Evolutionary conservation across 176 grass and related monocot species (phyloP).

Genomic region (Aegilops tauschii): DNA sequence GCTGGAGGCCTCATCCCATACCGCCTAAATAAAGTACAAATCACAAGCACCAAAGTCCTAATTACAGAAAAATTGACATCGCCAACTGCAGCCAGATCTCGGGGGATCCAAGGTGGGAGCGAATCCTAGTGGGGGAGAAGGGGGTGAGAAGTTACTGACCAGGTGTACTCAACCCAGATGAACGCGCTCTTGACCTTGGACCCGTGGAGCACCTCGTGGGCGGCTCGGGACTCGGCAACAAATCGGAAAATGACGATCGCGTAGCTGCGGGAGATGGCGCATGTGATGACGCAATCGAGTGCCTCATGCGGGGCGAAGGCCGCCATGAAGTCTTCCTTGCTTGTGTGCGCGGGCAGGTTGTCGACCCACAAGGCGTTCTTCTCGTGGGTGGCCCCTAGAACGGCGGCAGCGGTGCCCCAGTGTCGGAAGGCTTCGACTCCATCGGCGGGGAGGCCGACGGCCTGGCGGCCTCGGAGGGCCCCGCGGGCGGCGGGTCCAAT

Average conservation of each 20-base stretch:
- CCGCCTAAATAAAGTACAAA: background rate
- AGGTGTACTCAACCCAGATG: conserved; percentile 64
- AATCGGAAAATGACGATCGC: conserved; percentile 69
- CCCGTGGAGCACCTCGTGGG: conserved; percentile 51
- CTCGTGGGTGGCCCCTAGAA: background rate
- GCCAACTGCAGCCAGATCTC: too few species aligned
- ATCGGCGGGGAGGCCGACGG: too few species aligned
- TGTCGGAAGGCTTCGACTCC: background rate
- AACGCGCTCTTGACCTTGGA: conserved; percentile 41
- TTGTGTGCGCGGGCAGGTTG: conserved; percentile 43
- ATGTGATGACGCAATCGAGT: conserved; percentile 67
- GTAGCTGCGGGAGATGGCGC: conserved; percentile 53
- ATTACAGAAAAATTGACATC: background rate
- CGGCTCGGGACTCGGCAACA: conserved; percentile 43
- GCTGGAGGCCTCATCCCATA: background rate
- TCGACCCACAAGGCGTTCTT: background rate
- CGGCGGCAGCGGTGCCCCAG: too few species aligned
- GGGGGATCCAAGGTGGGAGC: too few species aligned
- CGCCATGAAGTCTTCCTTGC: conserved; percentile 54
- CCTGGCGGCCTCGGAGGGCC: too few species aligned
- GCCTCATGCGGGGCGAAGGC: conserved; percentile 50
- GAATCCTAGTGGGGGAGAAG: too few species aligned
- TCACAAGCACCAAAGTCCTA: conserved; percentile 13
- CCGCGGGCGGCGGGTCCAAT: too few species aligned
- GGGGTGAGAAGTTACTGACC: conserved; percentile 1